Conservation (phyloP, 768 basidiomycete genomes). For the Hysterangium stoloniferum region DNA sequence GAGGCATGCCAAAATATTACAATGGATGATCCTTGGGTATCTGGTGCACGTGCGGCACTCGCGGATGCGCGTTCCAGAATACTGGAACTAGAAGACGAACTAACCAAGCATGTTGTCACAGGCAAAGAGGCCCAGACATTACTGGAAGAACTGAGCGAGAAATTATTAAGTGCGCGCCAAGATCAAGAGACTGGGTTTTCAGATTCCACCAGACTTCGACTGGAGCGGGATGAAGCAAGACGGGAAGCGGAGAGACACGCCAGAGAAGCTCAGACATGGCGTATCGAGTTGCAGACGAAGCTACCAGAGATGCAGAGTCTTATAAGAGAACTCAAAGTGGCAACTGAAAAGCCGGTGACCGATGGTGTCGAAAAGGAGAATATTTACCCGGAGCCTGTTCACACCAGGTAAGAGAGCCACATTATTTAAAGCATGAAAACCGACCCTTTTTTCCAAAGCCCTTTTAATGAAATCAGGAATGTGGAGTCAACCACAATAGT, state of each 20-base stretch:
- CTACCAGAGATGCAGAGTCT: conserved; percentile 4
- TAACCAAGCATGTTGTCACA: conserved; percentile 5
- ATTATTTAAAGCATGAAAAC: no score
- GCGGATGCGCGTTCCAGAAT: background rate
- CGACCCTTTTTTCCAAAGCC: background rate
- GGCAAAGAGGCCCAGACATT: conserved; percentile 1
- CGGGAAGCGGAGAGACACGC: conserved; percentile 9
- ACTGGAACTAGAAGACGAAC: conserved; percentile 1
- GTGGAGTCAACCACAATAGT: background rate
- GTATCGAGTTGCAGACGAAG: background rate
- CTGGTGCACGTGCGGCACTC: background rate
- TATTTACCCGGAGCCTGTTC: background rate
- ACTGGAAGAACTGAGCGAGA: background rate
- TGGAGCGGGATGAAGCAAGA: conserved; percentile 4
- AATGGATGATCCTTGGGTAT: conserved; percentile 2
- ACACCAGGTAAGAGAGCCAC: background rate
- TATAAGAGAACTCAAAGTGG: background rate
- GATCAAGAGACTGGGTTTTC: background rate
- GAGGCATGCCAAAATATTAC: background rate
- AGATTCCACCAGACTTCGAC: conserved; percentile 1
- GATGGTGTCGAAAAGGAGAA: background rate
- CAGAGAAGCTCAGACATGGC: conserved; percentile 2
- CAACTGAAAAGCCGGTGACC: background rate
- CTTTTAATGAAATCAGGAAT: background rate
- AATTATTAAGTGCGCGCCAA: background rate